Base-by-base conservation (phyloP, 192 early-diverging fungal genomes). In the Rhizophagus clarus region DNA sequence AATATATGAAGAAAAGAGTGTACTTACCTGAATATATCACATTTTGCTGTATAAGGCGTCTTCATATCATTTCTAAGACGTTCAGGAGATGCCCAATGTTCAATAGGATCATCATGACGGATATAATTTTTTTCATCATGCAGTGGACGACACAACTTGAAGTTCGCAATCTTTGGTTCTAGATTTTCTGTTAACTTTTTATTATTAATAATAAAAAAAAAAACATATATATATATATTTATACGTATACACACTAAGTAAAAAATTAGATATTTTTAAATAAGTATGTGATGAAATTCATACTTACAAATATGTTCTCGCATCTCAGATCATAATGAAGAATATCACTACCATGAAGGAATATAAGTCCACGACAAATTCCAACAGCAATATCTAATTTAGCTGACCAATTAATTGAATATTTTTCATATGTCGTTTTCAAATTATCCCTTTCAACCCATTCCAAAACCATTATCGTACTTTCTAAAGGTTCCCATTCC, bases 21-120 rank as follows among this genome's bases (percentile, higher is more conserved):
- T 47, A 24, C 1, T 76, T 63, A 76, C 74, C 74, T 76, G n/a
- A 63, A 76, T n/a, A 76, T 62, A 63, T 76, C 74, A 63, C 74
- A 63, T 63, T 76, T 76, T 34, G 29, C 37, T 5, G 74, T 76
- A 40, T 76, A 72, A n/a, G 14, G 8, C 20, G 15, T 0, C 63
- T 34, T 72, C 29, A 49, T 29, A n/a, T 72, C 45, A 26, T 72
- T 45, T 49, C 34, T 51, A 47, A 76, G 32, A 24, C 64, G 56
- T 45, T 76, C 74, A 62, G 74, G 74, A 22, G 74, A 56, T 28
- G 62, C 37, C 74, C 74, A 76, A 63, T 61, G 74, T 76, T 63
- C 61, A 63, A 12, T 6, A 63, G 56, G 74, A 76, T 76, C 74
- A 64, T 28, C 61, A 37, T 37, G 26, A n/a, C 62, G 61, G 4